phyloP scores from a whole-genome alignment of 148 eudicot species.

The Camellia lanceoleosa region DNA sequence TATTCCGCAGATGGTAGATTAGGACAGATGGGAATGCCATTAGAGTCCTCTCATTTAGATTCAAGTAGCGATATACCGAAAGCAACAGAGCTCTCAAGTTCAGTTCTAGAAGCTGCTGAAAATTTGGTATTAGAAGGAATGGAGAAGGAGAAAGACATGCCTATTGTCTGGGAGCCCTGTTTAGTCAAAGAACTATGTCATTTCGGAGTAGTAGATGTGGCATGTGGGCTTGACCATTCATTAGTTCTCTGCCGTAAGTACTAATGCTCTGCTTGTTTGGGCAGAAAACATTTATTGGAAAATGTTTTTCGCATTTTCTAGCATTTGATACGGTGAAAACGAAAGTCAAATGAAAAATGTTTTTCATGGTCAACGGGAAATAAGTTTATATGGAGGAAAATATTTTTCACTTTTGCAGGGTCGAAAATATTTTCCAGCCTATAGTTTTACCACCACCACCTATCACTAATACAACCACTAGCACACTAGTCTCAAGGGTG shows the following conservation, averaged over 20 bases:
- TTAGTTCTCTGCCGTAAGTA: constrained; percentile 74
- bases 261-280: neutral
- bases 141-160: constrained; percentile 92
- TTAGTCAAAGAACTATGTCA: constrained; percentile 51
- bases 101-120: constrained; percentile 60
- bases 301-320: too few relatives aligned
- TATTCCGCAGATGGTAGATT: constrained; percentile 95
- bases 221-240: constrained; percentile 95
- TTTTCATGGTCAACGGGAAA: too few relatives aligned
- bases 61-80: constrained; percentile 31
- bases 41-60: constrained; percentile 63
- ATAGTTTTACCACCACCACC: too few relatives aligned
- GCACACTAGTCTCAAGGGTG: too few relatives aligned
- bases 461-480: too few relatives aligned
- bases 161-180: constrained; percentile 83
- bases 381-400: too few relatives aligned
- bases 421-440: too few relatives aligned
- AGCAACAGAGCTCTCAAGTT: constrained; percentile 28
- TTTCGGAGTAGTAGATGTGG: constrained; percentile 51
- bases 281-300: too few relatives aligned
- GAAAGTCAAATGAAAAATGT: too few relatives aligned
- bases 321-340: too few relatives aligned
- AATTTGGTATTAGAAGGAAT: constrained; percentile 71
- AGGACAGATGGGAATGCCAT: constrained; percentile 57
- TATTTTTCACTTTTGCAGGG: too few relatives aligned